These are phyloP conservation scores for Pleurotus pulmonarius DNA, from an alignment of 768 basidiomycete genomes.

Conservation along the genomic window DNA sequence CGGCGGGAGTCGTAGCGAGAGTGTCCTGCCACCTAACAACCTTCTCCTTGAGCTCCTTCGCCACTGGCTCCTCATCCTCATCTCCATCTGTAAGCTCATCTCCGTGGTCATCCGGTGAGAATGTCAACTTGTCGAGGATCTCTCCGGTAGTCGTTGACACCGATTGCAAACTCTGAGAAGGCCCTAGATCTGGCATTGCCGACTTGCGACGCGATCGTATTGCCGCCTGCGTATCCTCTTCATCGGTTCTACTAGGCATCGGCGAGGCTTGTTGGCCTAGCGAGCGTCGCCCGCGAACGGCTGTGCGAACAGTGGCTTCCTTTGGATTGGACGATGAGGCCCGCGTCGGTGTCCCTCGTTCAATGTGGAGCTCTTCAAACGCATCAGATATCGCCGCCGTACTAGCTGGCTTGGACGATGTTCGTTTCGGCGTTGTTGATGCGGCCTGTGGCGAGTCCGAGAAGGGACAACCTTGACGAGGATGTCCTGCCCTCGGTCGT, in stretches of 20 bases:
- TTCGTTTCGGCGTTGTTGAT: slow-evolving; percentile 10
- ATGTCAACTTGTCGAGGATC: slow-evolving; percentile 26
- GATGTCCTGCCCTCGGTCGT: slow-evolving; percentile 54
- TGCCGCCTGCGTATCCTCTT: slow-evolving; percentile 27
- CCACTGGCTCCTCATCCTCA: slow-evolving; percentile 17
- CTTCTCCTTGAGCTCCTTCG: slow-evolving; percentile 24
- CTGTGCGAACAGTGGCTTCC: slow-evolving; percentile 24
- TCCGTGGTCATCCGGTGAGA: slow-evolving; percentile 40
- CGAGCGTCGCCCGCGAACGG: background rate
- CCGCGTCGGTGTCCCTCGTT: slow-evolving; percentile 11
- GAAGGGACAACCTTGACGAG: slow-evolving; percentile 58
- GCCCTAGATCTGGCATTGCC: slow-evolving; percentile 15
- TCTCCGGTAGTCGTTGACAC: slow-evolving; percentile 44
- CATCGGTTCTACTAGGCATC: background rate
- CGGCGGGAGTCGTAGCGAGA: slow-evolving; percentile 11
- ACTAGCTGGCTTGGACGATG: slow-evolving; percentile 8
- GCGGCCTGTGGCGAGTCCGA: slow-evolving; percentile 22
- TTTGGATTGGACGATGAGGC: slow-evolving; percentile 11
- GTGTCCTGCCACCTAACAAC: slow-evolving; percentile 35
- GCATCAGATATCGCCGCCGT: slow-evolving; percentile 34
- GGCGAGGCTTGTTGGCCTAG: background rate
- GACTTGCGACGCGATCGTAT: slow-evolving; percentile 21
- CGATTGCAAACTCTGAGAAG: slow-evolving; percentile 44
- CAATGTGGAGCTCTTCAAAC: slow-evolving; percentile 44
- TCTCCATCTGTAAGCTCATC: slow-evolving; percentile 20